Base-by-base conservation (phyloP, 176 grass and related monocot genomes). In the Urochloa ruziziensis region DNA sequence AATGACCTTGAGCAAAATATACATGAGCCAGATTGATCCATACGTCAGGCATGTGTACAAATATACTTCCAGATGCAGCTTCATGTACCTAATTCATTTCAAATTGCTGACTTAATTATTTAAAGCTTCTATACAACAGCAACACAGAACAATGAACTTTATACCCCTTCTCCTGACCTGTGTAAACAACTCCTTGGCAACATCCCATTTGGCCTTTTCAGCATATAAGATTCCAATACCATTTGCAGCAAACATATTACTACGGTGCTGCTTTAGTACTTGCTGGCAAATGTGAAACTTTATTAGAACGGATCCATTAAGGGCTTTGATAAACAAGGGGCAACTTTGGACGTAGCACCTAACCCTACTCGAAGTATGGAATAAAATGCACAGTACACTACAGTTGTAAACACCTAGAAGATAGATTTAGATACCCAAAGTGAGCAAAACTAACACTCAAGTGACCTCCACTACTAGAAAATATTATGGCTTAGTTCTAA, bases 231-330 rank as follows among this genome's bases (percentile, higher is more conserved):
- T 91, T 58, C 92, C 95, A 81, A 91, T 86, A 83, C 95, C 95
- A 90, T 98, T 98, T 56, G 95, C 95, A 78, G 95, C 95, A 77
- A 94, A 98, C 88, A 98, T 89, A 84, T 98, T 98, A 81, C 88
- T 80, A 56, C 56, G 82, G 65, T 93, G 89, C 33, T 91, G 83
- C 81, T 84, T 98, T 74, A 98, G 85, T 88, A 98, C 91, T 86
- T 97, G 80, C 70, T 80, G 77, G 12, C 29, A 66, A 65, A 66
- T 80, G 61, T 66, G 30, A 46, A 80, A 34, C 46, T 51, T 66
- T 25, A 51, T 80, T 52, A 67, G 14, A 80, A 51, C 32, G 7
- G 23, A 67, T 29, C 21, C 42, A 51, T 49, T 67, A 36, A 44
- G 40, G 18, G 18, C 1, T 27, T 27, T 40, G 52, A 66, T 66